Base-by-base conservation (phyloP, 164 flowering plant genomes). In the Euptelea pleiosperma region DNA sequence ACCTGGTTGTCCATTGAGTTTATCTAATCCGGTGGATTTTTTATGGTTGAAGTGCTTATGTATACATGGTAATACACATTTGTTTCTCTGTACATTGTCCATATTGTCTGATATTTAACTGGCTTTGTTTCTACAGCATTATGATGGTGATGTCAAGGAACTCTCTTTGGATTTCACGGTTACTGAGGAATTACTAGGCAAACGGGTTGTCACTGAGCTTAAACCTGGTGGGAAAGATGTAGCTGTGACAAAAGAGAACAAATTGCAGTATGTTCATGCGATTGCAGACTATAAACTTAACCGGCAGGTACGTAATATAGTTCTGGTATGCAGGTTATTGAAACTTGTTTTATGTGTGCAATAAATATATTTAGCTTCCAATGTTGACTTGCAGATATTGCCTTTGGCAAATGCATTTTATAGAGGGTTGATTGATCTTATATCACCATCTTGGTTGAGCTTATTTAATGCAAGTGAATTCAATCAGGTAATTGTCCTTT, bases 251-350 rank as follows among this genome's bases (percentile, higher is more conserved):
- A 85, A 91, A 76, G 96, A 91, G 63, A 94, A 94, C 74, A 91
- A 87, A 73, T 73, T 91, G 84, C 97, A 91, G 65, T 94, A 94
- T 68, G 65, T 94, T 58, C 91, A 94, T 77, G 99, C 97, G 37
- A 82, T 94, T 58, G 99, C 97, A 30, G 97, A 94, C 64, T 91
- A 86, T 73, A 94, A 94, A 78, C 96, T 94, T 50, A 94, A 94
- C 66, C 76, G 89, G 6, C 95, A 91, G 93, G 99, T 89, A 8
- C 45, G 37, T 31, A 15, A 29, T 63, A 15, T 34, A 3, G 62
- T 54, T 11, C 36, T 31, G 15, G 47, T 30, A 25, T 42, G 24
- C 21, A 33, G 55, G 18, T 52, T 36, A 35, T 62, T 21, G 6
- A 52, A 57, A 34, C 24, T 3, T 40, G 24, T 35, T 3, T 22